Percentiles rank a stretch among this genome's conserved stretches.
These are phyloP conservation scores for Omphalotus guepiniiformis DNA, from an alignment of 768 basidiomycete species.

Conservation along the genomic window DNA sequence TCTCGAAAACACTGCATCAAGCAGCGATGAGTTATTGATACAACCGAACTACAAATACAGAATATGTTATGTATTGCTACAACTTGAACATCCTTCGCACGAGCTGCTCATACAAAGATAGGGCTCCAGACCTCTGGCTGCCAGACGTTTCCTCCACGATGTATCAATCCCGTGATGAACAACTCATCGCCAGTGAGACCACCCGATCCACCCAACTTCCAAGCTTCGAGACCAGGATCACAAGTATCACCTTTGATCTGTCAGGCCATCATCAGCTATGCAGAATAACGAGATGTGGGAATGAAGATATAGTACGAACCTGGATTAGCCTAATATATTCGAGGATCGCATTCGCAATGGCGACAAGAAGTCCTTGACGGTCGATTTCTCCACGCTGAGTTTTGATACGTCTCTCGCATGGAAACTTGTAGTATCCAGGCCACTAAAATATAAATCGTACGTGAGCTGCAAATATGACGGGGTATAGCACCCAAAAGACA, in stretches of 20 bases:
- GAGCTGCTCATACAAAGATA: constrained; percentile 11
- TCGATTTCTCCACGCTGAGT: constrained; percentile 30
- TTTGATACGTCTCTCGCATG: constrained; percentile 33
- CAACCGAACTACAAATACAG: too few species aligned
- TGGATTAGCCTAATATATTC: constrained; percentile 26
- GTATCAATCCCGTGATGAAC: constrained; percentile 34
- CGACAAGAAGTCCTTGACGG: constrained; percentile 25
- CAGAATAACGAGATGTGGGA: not conserved
- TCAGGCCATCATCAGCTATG: too few species aligned
- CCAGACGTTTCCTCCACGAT: constrained; percentile 39
- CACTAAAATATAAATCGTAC: constrained; percentile 27
- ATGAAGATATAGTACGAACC: constrained; percentile 19
- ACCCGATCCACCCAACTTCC: constrained; percentile 25
- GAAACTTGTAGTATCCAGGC: constrained; percentile 42
- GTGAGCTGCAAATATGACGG: not conserved
- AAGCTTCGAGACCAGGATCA: constrained; percentile 35
- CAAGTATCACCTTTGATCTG: constrained; percentile 16
- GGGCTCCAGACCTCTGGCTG: constrained; percentile 37
- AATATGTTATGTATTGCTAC: too few species aligned
- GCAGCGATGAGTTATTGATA: too few species aligned
- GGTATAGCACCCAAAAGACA: not conserved
- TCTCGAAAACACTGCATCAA: too few species aligned
- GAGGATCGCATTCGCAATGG: constrained; percentile 26
- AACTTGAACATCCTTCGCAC: too few species aligned
- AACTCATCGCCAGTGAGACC: constrained; percentile 27